Evolutionary conservation across 2,329 filamentous ascomycete genomes (phyloP).

Genomic region (Colletotrichum tabaci): DNA sequence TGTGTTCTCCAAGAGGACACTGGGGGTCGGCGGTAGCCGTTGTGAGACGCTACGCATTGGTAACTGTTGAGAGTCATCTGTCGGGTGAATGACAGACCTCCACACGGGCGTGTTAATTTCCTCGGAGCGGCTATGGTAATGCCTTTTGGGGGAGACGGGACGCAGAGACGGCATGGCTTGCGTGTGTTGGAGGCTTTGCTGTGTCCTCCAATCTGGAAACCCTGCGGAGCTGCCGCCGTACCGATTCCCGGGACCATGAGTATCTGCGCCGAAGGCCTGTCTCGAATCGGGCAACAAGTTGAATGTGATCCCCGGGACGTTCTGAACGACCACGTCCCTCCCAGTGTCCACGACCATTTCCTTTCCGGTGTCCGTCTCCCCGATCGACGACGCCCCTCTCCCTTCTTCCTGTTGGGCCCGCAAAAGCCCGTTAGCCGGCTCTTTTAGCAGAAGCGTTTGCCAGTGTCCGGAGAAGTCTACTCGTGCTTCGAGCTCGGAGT

Average conservation of each 20-base stretch:
- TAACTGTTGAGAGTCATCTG: background rate
- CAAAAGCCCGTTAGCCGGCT: background rate
- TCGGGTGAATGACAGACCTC: background rate
- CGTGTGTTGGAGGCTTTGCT: background rate
- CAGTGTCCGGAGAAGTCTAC: background rate
- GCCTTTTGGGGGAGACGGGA: background rate
- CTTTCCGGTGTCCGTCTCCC: slow-evolving; percentile 14
- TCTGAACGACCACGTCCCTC: background rate
- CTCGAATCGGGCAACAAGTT: background rate
- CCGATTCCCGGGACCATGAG: background rate
- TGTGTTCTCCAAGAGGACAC: background rate
- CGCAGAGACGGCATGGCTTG: background rate
- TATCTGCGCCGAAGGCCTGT: background rate
- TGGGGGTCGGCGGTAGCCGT: background rate
- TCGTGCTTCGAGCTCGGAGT: background rate
- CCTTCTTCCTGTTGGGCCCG: background rate
- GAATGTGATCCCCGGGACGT: background rate
- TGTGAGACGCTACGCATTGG: background rate
- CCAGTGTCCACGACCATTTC: slow-evolving; percentile 7
- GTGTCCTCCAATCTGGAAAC: background rate
- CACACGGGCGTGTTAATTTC: background rate
- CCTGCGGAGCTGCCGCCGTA: background rate
- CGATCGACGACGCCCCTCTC: background rate
- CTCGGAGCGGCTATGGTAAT: background rate
- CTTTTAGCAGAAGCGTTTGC: background rate